These are phyloP conservation scores for Bruguiera hainesii DNA, from an alignment of 441 rosid species.

Conservation along the genomic window DNA sequence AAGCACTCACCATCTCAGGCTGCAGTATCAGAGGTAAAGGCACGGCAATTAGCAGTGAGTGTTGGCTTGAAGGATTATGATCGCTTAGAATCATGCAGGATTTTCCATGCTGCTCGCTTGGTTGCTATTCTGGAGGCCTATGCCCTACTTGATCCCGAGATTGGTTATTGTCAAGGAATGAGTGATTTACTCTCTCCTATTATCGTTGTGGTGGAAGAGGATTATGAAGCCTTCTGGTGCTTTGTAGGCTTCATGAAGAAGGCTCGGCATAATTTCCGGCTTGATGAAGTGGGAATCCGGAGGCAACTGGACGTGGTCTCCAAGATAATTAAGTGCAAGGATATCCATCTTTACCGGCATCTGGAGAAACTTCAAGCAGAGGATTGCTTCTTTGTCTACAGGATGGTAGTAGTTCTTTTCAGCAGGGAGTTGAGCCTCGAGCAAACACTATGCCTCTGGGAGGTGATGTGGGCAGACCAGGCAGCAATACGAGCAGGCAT, in stretches of 20 bases:
- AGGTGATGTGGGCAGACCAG: slow-evolving; percentile 97
- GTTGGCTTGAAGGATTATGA: slow-evolving; percentile 77
- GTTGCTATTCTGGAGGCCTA: slow-evolving; percentile 90
- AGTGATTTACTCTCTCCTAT: slow-evolving; percentile 86
- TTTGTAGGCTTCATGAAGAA: slow-evolving; percentile 86
- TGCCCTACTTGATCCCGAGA: slow-evolving; percentile 80
- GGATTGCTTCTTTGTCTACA: slow-evolving; percentile 88
- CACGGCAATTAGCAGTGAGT: slow-evolving; percentile 51
- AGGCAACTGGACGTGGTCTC: slow-evolving; percentile 70
- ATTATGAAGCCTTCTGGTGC: slow-evolving; percentile 86
- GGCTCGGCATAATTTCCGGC: slow-evolving; percentile 85
- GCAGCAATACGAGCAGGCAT: slow-evolving; percentile 79
- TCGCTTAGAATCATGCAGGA: slow-evolving; percentile 72
- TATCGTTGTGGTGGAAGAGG: slow-evolving; percentile 58
- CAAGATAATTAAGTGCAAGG: slow-evolving; percentile 77
- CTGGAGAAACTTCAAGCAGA: slow-evolving; percentile 84
- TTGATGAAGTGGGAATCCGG: slow-evolving; percentile 86
- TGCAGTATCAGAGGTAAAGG: slow-evolving; percentile 51
- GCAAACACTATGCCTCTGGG: slow-evolving; percentile 90
- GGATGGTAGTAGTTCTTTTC: slow-evolving; percentile 93
- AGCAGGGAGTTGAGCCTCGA: slow-evolving; percentile 77
- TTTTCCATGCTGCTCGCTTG: slow-evolving; percentile 82
- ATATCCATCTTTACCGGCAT: slow-evolving; percentile 67
- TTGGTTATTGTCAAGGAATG: slow-evolving; percentile 96
- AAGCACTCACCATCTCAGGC: slow-evolving; percentile 63